A percentile compares a stretch with the other conserved stretches of the same genome.
Conservation (phyloP, 176 grass and related monocot genomes). For the Hsuehochloa calcarea region DNA sequence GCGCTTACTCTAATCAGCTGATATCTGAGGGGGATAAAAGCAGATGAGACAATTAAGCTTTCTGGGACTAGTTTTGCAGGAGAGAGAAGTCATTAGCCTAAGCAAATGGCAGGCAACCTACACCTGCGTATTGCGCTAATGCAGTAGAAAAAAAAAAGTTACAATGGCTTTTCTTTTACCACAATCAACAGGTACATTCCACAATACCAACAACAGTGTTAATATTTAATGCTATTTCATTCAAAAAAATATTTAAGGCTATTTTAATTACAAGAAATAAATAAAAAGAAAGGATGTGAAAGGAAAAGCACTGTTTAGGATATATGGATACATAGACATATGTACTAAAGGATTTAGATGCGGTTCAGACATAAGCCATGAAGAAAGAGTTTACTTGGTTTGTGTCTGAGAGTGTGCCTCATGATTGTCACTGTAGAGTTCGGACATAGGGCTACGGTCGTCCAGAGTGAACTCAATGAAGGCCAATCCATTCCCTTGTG, state of each 20-base stretch:
- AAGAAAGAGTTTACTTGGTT: conserved; percentile 60
- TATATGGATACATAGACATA: not conserved
- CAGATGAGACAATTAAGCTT: conserved; percentile 11
- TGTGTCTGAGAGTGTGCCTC: conserved; percentile 62
- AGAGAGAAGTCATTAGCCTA: not conserved
- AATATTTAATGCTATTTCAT: not conserved
- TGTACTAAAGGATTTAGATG: not conserved
- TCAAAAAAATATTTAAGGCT: not conserved
- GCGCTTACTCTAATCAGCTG: conserved; percentile 81
- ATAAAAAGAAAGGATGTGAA: not conserved
- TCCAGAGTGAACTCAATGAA: conserved; percentile 89
- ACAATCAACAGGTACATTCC: not conserved
- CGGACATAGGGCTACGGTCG: conserved; percentile 83
- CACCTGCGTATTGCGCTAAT: not conserved
- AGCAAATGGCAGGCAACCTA: not conserved
- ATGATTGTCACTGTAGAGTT: conserved; percentile 63
- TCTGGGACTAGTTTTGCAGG: not conserved
- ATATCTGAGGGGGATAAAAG: conserved; percentile 50
- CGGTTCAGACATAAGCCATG: not conserved
- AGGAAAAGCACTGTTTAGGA: not conserved
- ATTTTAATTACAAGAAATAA: not conserved
- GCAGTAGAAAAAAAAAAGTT: not conserved
- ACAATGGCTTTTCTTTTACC: not conserved
- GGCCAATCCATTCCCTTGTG: conserved; percentile 90
- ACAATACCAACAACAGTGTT: conserved; percentile 6